Evolutionary conservation across 2,329 filamentous ascomycete species (phyloP).

Genomic region (Calcarisporium arbuscula): DNA sequence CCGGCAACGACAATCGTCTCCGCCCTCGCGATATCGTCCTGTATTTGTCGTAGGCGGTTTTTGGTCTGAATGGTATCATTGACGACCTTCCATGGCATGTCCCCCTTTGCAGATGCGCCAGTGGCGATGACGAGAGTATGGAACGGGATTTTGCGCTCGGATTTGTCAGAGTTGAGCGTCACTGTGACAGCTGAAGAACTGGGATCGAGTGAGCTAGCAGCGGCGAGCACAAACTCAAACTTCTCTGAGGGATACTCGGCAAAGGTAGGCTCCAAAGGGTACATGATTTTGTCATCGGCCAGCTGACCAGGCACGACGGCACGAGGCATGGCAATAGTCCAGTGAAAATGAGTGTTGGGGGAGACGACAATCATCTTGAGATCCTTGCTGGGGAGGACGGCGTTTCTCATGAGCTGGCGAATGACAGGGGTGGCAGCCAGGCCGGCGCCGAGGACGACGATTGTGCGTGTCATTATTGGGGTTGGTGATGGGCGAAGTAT

Average conservation of each 20-base stretch:
- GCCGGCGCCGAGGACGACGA: constrained; percentile 46
- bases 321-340: constrained; percentile 41
- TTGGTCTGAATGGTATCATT: constrained; percentile 36
- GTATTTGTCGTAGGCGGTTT: constrained; percentile 28
- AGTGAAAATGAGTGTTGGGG: constrained; percentile 44
- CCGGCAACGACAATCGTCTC: constrained; percentile 45
- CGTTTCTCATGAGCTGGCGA: constrained; percentile 43
- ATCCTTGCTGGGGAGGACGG: constrained; percentile 29
- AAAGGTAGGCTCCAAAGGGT: constrained; percentile 36
- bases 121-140: constrained; percentile 50
- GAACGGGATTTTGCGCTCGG: constrained; percentile 38
- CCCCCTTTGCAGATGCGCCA: constrained; percentile 36
- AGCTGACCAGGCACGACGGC: constrained; percentile 40
- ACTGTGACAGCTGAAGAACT: constrained; percentile 36
- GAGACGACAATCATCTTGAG: constrained; percentile 40
- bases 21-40: constrained; percentile 32
- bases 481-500: neutral
- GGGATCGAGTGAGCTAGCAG: constrained; percentile 37
- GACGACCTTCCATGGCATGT: constrained; percentile 44
- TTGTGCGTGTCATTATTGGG: constrained; percentile 25
- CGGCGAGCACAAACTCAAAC: constrained; percentile 48
- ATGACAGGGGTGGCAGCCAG: constrained; percentile 39
- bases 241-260: constrained; percentile 36
- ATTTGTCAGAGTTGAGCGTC: constrained; percentile 23
- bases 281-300: constrained; percentile 31